Conservation (phyloP, 257 asterid species). For the Solanum sejunctum region DNA sequence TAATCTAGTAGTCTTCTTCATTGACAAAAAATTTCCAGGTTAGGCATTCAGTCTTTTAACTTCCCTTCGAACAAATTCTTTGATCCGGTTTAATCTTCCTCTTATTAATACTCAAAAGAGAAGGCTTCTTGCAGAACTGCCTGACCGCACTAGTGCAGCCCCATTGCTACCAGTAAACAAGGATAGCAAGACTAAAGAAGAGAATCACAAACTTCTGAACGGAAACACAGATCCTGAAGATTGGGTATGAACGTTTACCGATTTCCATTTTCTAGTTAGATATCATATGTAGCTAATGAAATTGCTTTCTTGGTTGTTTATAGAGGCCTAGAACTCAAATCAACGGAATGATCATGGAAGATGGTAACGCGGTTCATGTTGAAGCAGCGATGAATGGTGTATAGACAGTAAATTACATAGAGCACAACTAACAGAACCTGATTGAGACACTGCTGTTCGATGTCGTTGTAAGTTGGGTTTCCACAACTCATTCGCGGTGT, state of each 20-base stretch:
- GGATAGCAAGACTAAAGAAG: constrained; percentile 61
- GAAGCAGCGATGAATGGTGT: constrained; percentile 24
- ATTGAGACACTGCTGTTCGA: not conserved
- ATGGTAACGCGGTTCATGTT: constrained; percentile 22
- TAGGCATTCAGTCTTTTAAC: not conserved
- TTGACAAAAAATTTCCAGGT: constrained; percentile 43
- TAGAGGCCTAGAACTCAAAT: constrained; percentile 45
- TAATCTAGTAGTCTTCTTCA: constrained; percentile 82
- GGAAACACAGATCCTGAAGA: constrained; percentile 41
- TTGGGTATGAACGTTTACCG: constrained; percentile 18
- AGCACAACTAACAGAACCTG: not conserved
- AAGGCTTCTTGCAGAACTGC: constrained; percentile 40
- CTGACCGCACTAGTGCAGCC: constrained; percentile 56
- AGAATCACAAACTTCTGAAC: constrained; percentile 37
- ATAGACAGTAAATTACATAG: constrained; percentile 1
- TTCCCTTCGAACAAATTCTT: not conserved
- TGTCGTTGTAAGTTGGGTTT: not conserved
- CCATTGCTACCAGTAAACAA: constrained; percentile 63
- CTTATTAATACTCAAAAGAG: not conserved
- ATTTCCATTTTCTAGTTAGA: not conserved
- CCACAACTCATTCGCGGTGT: not conserved
- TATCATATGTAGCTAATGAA: not conserved
- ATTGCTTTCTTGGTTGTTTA: not conserved
- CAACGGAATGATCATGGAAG: constrained; percentile 37
- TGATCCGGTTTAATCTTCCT: not conserved